Conservation (phyloP, 169 alveolate genomes). For the Plasmodium fragile region DNA sequence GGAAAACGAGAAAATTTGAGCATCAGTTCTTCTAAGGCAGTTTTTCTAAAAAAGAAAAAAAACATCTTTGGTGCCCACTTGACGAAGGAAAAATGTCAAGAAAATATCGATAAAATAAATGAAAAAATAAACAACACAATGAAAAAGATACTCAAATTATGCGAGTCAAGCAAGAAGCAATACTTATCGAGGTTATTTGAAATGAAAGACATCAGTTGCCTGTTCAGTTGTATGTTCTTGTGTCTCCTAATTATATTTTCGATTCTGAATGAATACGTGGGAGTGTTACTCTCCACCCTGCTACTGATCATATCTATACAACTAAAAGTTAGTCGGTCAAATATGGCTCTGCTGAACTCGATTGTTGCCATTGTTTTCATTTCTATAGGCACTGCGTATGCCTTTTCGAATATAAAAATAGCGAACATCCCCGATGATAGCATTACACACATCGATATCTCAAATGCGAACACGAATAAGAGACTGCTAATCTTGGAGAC, state of each 20-base stretch:
- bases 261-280: conserved; percentile 40
- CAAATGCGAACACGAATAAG: conserved; percentile 1
- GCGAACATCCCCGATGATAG: neutral
- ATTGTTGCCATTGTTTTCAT: conserved; percentile 40
- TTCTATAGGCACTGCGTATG: conserved; percentile 22
- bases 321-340: conserved; percentile 40
- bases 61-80: neutral
- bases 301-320: conserved; percentile 56
- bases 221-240: conserved; percentile 64
- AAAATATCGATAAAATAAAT: conserved; percentile 46
- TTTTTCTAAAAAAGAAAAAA: conserved; percentile 1
- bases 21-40: neutral
- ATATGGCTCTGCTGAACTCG: conserved; percentile 45
- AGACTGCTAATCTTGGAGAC: conserved; percentile 23
- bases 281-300: conserved; percentile 33
- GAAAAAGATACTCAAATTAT: conserved; percentile 13
- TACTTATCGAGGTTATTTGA: conserved; percentile 58
- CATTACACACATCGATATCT: neutral
- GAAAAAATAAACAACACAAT: conserved; percentile 35
- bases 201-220: conserved; percentile 61
- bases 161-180: conserved; percentile 56
- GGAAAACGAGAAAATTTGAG: neutral
- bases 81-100: conserved; percentile 33
- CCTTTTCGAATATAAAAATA: conserved; percentile 18
- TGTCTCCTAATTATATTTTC: conserved; percentile 52